Base-by-base conservation (phyloP, 768 basidiomycete species). In the Mycena vulgaris region DNA sequence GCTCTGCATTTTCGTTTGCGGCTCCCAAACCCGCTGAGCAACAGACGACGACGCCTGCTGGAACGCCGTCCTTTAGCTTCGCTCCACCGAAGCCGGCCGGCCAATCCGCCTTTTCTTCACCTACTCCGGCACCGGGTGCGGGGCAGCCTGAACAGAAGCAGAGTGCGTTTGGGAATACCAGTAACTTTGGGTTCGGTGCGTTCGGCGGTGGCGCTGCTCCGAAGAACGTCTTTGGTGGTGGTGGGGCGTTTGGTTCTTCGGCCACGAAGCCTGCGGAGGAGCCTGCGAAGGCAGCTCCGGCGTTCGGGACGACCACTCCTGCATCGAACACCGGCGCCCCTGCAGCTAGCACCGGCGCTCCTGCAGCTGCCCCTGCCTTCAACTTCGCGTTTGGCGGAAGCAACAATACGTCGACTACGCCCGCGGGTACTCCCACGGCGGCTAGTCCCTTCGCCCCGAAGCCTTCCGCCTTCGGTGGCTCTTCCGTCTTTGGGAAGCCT, bases 1-100 rank as follows among this genome's bases (percentile, higher is more conserved):
- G 76, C 17, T 7, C 63, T 68, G 77, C 59, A 37, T 65, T 30
- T 80, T 81, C 66, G 73, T 75, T 51, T 74, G 21, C 19, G 66
- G 62, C 11, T 19, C 75, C 51, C 47, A 65, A 58, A 19, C 68
- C 72, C 25, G 75, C 72, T 39, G 79, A 74, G 27, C 61, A 56
- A 5, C 58, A 21, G 7, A 30, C 48, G 33, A 59, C 63, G 0
- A 69, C 61, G 30, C 56, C 48, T 0, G 42, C 63, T 23, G 56
- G 57, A 4, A 31, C 51, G 30, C 61, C 64, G 42, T 9, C 52
- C 17, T 64, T 70, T 16, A 45, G 35, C 40, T 70, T 70, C 14
- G 25, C 23, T 1, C 23, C 58, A 7, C 5, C 61, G 28, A 31
- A 23, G 47, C 6, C 35, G 35, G 5, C 57, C 1, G 58, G 57